Base-by-base conservation (phyloP, 2,329 filamentous ascomycete species). In the Fusarium torreyae region DNA sequence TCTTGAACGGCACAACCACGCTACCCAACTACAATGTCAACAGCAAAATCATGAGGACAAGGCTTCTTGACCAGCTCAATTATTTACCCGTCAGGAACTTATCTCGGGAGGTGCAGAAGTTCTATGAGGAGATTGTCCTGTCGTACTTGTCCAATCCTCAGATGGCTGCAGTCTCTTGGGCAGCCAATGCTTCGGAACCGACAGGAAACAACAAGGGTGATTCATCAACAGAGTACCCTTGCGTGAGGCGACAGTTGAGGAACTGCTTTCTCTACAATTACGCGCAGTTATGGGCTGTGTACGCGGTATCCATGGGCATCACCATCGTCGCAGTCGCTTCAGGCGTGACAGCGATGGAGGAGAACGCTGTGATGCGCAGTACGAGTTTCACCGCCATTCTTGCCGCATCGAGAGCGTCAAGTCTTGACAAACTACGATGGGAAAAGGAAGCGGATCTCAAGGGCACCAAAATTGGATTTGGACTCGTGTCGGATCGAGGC, bases 371-470 rank as follows among this genome's bases (percentile, higher is more conserved):
- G 33, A 71, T 75, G 72, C 64, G 64, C 51, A 70, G 70, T 17
- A 66, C 70, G 13, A 70, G 69, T 26, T 74, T 74, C 59, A 74
- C 72, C 9, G 73, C 72, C 4, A 74, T 74, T 20, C 61, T 75
- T 4, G 72, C 72, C 4, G 72, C 72, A 10, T 66, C 72, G 5
- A 66, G 72, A 31, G 72, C 66, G 6, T 53, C 56, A 18, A 74
- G 72, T 28, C 66, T 74, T 3, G 73, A 74, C 31, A 72, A 72
- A 20, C 40, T 74, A 31, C 63, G 65, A 3, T 74, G 72, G 72
- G 68, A 73, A 13, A 57, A 31, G 22, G 66, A 62, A n/a, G 54
- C 43, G 6, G 64, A 74, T 3, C 43, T 72, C 24, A 66, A 63
- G 49, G 62, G 46, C 42, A 53, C 59, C 13, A 74, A 71, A 45